Base-by-base conservation (phyloP, 2,329 filamentous ascomycete genomes). In the Xenoacremonium recifei region DNA sequence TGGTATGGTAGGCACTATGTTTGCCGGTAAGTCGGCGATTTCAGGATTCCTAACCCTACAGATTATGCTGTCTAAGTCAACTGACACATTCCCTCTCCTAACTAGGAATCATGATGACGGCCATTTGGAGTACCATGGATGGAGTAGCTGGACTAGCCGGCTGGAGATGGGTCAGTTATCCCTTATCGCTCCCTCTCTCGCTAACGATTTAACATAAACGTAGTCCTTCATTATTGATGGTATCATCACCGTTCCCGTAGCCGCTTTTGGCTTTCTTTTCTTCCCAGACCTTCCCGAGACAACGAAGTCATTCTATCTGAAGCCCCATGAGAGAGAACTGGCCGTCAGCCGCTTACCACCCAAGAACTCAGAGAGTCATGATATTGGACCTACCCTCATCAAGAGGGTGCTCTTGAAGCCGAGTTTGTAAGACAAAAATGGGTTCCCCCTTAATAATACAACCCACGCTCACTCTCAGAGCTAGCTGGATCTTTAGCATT, bases 181-280 rank as follows among this genome's bases (percentile, higher is more conserved):
- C n/a, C n/a, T n/a, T n/a, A n/a, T n/a, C n/a, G n/a, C n/a, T n/a
- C n/a, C n/a, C n/a, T n/a, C n/a, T n/a, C n/a, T n/a, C n/a, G n/a
- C n/a, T n/a, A n/a, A n/a, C n/a, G n/a, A n/a, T n/a, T n/a, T n/a
- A n/a, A n/a, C n/a, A 69, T 7, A 31, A 30, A 18, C n/a, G 11
- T 85, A 80, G 83, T 68, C 87, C 0, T 87, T 87, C 63, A 83
- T 87, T 29, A 78, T 87, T 7, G 84, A 88, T 56, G 84, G 84
- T 2, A 67, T 75, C 2, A 71, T 68, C 2, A 67, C 65, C 4
- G 49, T 67, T 3, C 62, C 64, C 1, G 52, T 68, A 5, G 65
- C 64, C 3, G 13, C 64, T 0, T 63, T 62, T 10, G 64, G 64
- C 12, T 57, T 62, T 51, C 38, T 66, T 18, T 51, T 68, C 31